A percentile compares a stretch with the other conserved stretches of the same genome.
These are phyloP conservation scores for Gossypium herbaceum DNA, from an alignment of 345 rosid genomes.

Conservation along the genomic window DNA sequence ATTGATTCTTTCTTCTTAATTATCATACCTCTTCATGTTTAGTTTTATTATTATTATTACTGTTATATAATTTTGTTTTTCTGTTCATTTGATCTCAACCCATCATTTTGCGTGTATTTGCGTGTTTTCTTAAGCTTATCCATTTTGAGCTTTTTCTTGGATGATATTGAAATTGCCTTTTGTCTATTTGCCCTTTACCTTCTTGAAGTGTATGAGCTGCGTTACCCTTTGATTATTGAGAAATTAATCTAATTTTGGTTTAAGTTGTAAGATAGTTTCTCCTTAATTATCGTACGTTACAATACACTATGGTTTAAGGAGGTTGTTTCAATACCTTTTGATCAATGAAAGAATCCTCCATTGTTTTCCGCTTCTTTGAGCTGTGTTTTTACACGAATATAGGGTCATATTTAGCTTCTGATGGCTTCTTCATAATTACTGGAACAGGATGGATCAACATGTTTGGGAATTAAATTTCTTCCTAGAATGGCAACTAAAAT, in stretches of 20 bases:
- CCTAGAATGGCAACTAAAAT: conserved; percentile 31
- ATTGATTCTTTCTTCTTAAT: background rate
- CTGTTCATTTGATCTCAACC: background rate
- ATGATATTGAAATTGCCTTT: background rate
- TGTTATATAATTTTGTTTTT: background rate
- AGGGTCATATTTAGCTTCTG: conserved; percentile 1
- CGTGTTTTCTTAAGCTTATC: too few relatives aligned
- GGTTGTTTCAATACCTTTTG: conserved; percentile 48
- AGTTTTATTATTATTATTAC: background rate
- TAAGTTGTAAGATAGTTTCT: conserved; percentile 39
- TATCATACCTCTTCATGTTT: background rate
- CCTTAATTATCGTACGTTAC: conserved; percentile 42
- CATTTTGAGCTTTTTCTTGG: too few relatives aligned
- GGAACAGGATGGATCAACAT: conserved; percentile 47
- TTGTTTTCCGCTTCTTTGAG: background rate
- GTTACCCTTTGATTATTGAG: conserved; percentile 4
- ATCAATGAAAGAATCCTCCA: conserved; percentile 28
- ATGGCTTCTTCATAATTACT: conserved; percentile 18
- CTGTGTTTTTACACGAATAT: background rate
- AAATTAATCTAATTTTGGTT: background rate
- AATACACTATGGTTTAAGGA: background rate
- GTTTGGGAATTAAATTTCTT: conserved; percentile 46
- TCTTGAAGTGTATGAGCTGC: conserved; percentile 3
- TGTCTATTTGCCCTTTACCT: background rate
- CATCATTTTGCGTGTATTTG: too few relatives aligned